Conservation (phyloP, 208 protist species). For the Crithidia bombi region DNA sequence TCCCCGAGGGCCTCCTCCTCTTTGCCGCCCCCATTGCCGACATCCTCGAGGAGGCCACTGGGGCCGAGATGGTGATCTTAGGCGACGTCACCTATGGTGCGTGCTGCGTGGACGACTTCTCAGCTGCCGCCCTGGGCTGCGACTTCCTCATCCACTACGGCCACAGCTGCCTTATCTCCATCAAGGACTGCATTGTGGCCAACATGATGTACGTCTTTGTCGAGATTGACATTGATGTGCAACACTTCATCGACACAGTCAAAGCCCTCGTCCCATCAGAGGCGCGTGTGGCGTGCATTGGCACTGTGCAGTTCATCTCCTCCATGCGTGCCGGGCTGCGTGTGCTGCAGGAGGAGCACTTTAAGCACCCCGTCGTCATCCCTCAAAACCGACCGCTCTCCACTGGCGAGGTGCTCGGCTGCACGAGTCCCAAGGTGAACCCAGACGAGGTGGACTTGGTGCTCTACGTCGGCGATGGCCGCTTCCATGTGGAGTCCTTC, state of each 20-base stretch:
- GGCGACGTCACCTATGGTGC: slow-evolving; percentile 99
- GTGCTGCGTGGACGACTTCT: slow-evolving; percentile 99
- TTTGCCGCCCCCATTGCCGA: slow-evolving; percentile 97
- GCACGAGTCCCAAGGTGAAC: slow-evolving; percentile 96
- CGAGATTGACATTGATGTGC: slow-evolving; percentile 98
- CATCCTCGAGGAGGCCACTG: slow-evolving; percentile 93
- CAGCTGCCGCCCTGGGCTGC: slow-evolving; percentile 94
- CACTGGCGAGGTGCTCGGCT: slow-evolving; percentile 98
- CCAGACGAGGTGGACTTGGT: slow-evolving; percentile 68
- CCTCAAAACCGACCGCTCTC: slow-evolving; percentile 97
- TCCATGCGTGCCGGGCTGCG: slow-evolving; percentile 89
- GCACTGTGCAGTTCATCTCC: slow-evolving; percentile 98
- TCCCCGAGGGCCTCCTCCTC: slow-evolving; percentile 98
- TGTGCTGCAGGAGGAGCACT: slow-evolving; percentile 80
- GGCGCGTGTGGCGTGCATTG: slow-evolving; percentile 90
- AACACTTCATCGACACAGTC: slow-evolving; percentile 97
- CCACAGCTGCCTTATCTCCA: slow-evolving; percentile 97
- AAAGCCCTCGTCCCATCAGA: slow-evolving; percentile 84
- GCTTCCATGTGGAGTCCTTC: slow-evolving; percentile 99
- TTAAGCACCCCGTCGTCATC: slow-evolving; percentile 81
- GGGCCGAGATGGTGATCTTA: slow-evolving; percentile 96
- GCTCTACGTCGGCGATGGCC: slow-evolving; percentile 97
- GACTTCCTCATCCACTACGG: slow-evolving; percentile 99
- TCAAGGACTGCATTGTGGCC: slow-evolving; percentile 89
- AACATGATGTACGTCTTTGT: slow-evolving; percentile 99